These are phyloP conservation scores for Gastrodia elata DNA, from an alignment of 106 monocot genomes.

Conservation along the genomic window DNA sequence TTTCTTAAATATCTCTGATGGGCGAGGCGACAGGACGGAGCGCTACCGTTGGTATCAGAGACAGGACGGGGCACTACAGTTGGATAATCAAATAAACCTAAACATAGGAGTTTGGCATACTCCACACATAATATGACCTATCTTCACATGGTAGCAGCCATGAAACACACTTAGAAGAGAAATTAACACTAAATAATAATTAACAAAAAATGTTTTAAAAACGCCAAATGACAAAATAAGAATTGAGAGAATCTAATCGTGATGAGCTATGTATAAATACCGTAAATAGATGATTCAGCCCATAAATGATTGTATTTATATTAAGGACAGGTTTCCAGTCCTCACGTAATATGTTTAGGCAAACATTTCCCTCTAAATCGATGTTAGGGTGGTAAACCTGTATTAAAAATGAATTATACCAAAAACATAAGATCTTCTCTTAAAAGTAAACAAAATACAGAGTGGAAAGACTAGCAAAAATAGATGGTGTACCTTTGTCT, in stretches of 20 bases:
- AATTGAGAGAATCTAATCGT: not conserved
- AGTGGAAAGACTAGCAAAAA: not conserved
- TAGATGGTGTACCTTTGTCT: conserved; percentile 64
- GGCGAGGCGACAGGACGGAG: no score
- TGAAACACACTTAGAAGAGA: not conserved
- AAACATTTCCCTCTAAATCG: conserved; percentile 98
- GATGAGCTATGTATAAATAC: conserved; percentile 18
- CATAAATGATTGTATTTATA: conserved; percentile 88
- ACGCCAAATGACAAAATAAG: not conserved
- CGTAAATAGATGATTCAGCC: conserved; percentile 82
- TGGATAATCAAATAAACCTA: not conserved
- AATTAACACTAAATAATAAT: not conserved
- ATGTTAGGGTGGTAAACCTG: conserved; percentile 97
- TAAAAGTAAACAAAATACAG: not conserved
- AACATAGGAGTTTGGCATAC: not conserved
- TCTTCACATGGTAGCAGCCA: not conserved
- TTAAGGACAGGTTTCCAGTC: conserved; percentile 98
- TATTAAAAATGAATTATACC: conserved; percentile 10
- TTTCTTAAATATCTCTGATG: no score
- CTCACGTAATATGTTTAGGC: conserved; percentile 92
- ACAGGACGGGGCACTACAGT: no score
- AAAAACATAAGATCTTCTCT: not conserved
- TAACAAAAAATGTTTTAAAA: not conserved
- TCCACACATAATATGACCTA: not conserved
- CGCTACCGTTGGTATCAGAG: no score